These are phyloP conservation scores for Phaffia australis DNA, from an alignment of 768 basidiomycete species.

Conservation along the genomic window DNA sequence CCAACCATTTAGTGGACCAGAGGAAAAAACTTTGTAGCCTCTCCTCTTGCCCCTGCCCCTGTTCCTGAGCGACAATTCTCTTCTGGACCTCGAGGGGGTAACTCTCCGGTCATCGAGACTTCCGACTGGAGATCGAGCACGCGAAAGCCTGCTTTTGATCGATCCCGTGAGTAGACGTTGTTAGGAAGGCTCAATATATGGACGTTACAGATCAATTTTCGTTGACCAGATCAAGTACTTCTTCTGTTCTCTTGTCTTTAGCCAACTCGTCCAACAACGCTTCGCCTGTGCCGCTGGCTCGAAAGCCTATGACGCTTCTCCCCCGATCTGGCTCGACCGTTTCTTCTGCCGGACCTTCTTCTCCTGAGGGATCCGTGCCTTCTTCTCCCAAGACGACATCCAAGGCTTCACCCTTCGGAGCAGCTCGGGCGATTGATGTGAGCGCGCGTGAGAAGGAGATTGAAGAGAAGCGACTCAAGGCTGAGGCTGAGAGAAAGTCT, in stretches of 20 bases:
- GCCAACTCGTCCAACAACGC: conserved; percentile 4
- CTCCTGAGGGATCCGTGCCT: conserved; percentile 43
- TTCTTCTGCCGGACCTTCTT: conserved; percentile 48
- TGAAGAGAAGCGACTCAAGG: conserved; percentile 33
- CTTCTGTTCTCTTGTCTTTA: conserved; percentile 42
- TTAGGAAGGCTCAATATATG: neutral
- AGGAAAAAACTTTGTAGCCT: conserved; percentile 33
- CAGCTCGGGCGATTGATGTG: conserved; percentile 80
- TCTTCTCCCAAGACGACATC: conserved; percentile 49
- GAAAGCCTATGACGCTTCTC: conserved; percentile 39
- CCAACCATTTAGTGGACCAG: conserved; percentile 33
- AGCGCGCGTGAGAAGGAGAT: conserved; percentile 50
- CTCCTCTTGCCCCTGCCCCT: conserved; percentile 25
- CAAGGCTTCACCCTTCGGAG: conserved; percentile 67
- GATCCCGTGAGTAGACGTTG: conserved; percentile 50
- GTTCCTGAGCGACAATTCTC: conserved; percentile 27
- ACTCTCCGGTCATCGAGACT: conserved; percentile 24
- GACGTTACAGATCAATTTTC: conserved; percentile 20
- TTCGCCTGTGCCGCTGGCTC: conserved; percentile 47
- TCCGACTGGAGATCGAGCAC: conserved; percentile 56
- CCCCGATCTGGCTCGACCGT: conserved; percentile 59
- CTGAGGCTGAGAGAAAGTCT: conserved; percentile 30
- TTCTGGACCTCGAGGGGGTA: conserved; percentile 18
- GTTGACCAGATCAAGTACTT: conserved; percentile 21
- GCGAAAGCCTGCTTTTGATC: conserved; percentile 27